Evolutionary conservation across 2,329 filamentous ascomycete genomes (phyloP).

Genomic region (Trichoderma sp.): DNA sequence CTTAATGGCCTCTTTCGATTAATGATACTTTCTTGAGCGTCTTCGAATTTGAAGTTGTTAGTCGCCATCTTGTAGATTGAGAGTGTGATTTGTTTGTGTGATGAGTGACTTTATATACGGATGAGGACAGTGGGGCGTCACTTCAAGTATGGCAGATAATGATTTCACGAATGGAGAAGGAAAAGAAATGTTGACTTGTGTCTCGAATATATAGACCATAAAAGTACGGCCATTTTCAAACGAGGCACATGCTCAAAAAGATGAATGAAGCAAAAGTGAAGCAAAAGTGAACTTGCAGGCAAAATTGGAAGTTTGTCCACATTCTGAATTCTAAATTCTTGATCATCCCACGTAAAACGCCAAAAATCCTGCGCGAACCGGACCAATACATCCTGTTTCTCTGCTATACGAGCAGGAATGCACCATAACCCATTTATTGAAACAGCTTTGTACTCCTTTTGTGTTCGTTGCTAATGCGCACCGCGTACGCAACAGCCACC

Average conservation of each 20-base stretch:
- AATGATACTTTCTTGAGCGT: slow-evolving; percentile 27
- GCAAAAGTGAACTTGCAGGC: slow-evolving; percentile 24
- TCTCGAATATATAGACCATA: neutral
- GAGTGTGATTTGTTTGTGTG: neutral
- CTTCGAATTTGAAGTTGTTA: neutral
- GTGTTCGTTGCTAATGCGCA: neutral
- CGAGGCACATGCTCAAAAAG: neutral
- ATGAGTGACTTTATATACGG: neutral
- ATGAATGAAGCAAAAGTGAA: slow-evolving; percentile 26
- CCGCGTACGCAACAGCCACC: neutral
- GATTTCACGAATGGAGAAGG: neutral
- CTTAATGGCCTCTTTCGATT: slow-evolving; percentile 31
- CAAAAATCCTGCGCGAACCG: slow-evolving; percentile 26
- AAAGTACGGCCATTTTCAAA: neutral
- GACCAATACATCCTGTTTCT: slow-evolving; percentile 24
- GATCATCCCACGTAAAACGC: slow-evolving; percentile 29
- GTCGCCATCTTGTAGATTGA: slow-evolving; percentile 1
- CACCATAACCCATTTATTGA: slow-evolving; percentile 26
- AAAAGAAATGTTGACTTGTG: neutral
- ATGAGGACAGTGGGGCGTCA: no score
- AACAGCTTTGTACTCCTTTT: slow-evolving; percentile 18
- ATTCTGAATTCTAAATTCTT: slow-evolving; percentile 24
- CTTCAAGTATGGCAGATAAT: no score
- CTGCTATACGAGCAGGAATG: slow-evolving; percentile 26
- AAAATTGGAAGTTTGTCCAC: slow-evolving; percentile 18